A percentile compares a stretch with the other conserved stretches of the same genome.
phyloP scores from a whole-genome alignment of 768 basidiomycete species.

The Pleurotus tuber-regium region DNA sequence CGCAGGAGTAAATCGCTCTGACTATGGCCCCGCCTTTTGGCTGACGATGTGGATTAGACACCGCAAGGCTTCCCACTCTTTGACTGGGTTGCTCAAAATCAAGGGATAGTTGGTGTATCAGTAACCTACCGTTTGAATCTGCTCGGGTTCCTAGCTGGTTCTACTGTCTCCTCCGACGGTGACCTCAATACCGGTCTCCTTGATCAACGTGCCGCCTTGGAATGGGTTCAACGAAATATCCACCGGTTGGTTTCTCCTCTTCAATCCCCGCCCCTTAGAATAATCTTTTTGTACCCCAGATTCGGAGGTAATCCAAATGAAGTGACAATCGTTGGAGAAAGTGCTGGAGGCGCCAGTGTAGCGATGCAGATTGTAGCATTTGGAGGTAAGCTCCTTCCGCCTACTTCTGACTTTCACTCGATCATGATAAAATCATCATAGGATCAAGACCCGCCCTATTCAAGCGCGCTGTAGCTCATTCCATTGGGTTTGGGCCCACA shows the following conservation, averaged over 20 bases:
- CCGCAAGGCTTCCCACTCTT: conserved; percentile 47
- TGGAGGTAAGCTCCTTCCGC: conserved; percentile 27
- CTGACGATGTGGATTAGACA: conserved; percentile 22
- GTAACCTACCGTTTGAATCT: conserved; percentile 29
- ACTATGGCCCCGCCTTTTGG: not conserved
- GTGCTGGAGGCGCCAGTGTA: conserved; percentile 42
- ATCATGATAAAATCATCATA: not conserved
- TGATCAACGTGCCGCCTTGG: conserved; percentile 38
- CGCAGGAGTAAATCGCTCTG: conserved; percentile 24
- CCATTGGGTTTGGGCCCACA: conserved; percentile 41
- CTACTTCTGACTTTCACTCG: not conserved
- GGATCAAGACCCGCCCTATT: conserved; percentile 34
- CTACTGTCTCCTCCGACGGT: conserved; percentile 31
- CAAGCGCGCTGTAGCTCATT: conserved; percentile 36
- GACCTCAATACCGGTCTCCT: conserved; percentile 38
- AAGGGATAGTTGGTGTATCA: conserved; percentile 31
- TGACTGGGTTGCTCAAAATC: conserved; percentile 43
- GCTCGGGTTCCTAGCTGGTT: conserved; percentile 30
- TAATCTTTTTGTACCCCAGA: not conserved
- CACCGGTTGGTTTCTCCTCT: not conserved
- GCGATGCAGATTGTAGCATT: conserved; percentile 44
- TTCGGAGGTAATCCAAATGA: conserved; percentile 33
- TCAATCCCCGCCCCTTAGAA: not conserved
- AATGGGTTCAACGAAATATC: conserved; percentile 40
- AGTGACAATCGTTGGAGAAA: conserved; percentile 35